These are phyloP conservation scores for Skeletonema marinoi DNA, from an alignment of 108 stramenopile species.

Conservation along the genomic window DNA sequence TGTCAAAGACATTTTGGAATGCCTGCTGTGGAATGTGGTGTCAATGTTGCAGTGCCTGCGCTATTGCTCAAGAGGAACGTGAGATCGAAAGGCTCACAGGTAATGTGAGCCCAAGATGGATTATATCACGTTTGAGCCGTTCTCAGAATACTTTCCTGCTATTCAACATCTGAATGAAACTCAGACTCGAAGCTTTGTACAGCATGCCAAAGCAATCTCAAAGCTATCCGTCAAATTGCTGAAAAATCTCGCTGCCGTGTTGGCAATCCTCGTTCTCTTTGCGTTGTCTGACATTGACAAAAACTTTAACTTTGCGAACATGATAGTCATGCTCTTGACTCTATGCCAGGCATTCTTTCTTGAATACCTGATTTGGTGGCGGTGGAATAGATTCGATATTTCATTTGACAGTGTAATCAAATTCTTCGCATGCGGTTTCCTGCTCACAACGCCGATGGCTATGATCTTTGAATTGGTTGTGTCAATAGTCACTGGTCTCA, in stretches of 20 bases:
- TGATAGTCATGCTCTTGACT: constrained; percentile 41
- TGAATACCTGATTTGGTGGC: constrained; percentile 49
- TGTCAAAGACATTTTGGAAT: constrained; percentile 35
- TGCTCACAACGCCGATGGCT: constrained; percentile 45
- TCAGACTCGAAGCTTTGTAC: constrained; percentile 16
- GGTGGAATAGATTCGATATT: constrained; percentile 45
- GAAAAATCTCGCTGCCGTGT: constrained; percentile 22
- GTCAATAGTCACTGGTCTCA: constrained; percentile 3
- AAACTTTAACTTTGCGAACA: constrained; percentile 39
- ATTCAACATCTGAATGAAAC: constrained; percentile 30
- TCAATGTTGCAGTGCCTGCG: constrained; percentile 49
- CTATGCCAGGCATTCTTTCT: constrained; percentile 51
- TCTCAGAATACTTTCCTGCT: constrained; percentile 39
- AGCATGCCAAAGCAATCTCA: constrained; percentile 26
- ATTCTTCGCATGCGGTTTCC: constrained; percentile 49
- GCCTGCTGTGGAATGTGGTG: constrained; percentile 51
- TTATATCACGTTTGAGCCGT: constrained; percentile 52
- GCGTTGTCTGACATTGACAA: constrained; percentile 42
- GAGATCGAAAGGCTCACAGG: constrained; percentile 42
- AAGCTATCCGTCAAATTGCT: constrained; percentile 38
- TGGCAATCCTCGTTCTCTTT: constrained; percentile 24
- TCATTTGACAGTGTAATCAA: constrained; percentile 53
- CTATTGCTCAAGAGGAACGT: constrained; percentile 47
- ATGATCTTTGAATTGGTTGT: constrained; percentile 43
- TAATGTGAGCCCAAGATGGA: constrained; percentile 32